Conservation (phyloP, 805 yeast genomes). For the Metschnikowia vanudenii region DNA sequence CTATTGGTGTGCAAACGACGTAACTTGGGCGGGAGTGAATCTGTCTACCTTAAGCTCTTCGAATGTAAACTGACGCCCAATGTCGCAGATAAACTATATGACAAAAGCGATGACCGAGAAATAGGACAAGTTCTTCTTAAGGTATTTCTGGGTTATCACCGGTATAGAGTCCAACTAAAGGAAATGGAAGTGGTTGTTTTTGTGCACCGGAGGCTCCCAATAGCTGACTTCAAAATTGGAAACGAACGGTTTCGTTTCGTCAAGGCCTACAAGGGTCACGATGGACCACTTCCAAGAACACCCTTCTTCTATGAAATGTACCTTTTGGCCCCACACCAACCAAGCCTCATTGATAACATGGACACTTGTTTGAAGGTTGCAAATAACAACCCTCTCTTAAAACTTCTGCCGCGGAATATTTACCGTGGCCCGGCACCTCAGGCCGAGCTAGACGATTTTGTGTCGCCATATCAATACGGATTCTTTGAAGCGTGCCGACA, state of each 20-base stretch:
- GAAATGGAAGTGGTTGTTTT: slow-evolving; percentile 8
- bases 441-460: not conserved
- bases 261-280: slow-evolving; percentile 1
- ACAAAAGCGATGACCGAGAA: slow-evolving; percentile 11
- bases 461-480: slow-evolving; percentile 10
- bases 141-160: slow-evolving; percentile 9
- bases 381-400: slow-evolving; percentile 7
- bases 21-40: slow-evolving; percentile 10
- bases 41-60: slow-evolving; percentile 5
- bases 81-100: slow-evolving; percentile 10
- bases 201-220: slow-evolving; percentile 11
- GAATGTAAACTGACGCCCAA: slow-evolving; percentile 14
- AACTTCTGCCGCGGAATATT: slow-evolving; percentile 2
- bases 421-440: slow-evolving; percentile 1
- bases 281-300: slow-evolving; percentile 1
- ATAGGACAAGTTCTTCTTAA: slow-evolving; percentile 8
- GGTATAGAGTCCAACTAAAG: slow-evolving; percentile 11
- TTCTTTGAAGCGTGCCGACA: slow-evolving; percentile 8
- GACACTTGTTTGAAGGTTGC: slow-evolving; percentile 8
- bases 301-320: slow-evolving; percentile 11
- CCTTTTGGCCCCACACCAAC: slow-evolving; percentile 6
- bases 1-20: slow-evolving; percentile 11
- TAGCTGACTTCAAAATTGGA: slow-evolving; percentile 10
- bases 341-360: slow-evolving; percentile 12
- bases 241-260: slow-evolving; percentile 12